Evolutionary conservation across 495 filamentous ascomycete genomes (phyloP).

Genomic region (Apodospora peruviana): DNA sequence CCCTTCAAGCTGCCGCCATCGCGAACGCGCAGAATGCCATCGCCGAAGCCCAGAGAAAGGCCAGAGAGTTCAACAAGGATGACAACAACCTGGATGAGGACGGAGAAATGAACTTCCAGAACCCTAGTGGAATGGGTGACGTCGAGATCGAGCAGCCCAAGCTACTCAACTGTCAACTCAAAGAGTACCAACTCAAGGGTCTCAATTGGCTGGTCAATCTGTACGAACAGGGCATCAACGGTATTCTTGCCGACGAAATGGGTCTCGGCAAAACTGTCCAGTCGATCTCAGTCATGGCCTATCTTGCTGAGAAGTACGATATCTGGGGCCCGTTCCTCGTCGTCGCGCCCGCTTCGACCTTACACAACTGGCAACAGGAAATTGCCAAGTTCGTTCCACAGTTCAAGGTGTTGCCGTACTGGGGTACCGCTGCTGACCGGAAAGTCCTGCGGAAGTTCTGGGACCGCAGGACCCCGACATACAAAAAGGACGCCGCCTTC

Average conservation of each 20-base stretch:
- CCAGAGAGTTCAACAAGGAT: conserved; percentile 81
- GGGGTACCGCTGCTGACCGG: conserved; percentile 90
- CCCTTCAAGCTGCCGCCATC: conserved; percentile 74
- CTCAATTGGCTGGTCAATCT: conserved; percentile 98
- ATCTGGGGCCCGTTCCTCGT: conserved; percentile 99
- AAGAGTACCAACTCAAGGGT: conserved; percentile 98
- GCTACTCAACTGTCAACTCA: conserved; percentile 87
- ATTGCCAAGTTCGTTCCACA: conserved; percentile 89
- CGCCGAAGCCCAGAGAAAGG: conserved; percentile 87
- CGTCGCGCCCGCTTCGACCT: conserved; percentile 89
- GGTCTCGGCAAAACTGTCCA: conserved; percentile 98
- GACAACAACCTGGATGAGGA: conserved; percentile 63
- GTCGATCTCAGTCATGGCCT: conserved; percentile 98
- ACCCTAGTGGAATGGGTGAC: conserved; percentile 87
- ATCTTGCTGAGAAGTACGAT: conserved; percentile 92
- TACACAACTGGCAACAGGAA: conserved; percentile 99
- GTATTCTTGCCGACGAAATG: conserved; percentile 98
- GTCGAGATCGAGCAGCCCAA: conserved; percentile 92
- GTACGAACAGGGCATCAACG: conserved; percentile 99
- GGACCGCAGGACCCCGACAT: conserved; percentile 96
- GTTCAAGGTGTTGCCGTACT: conserved; percentile 93
- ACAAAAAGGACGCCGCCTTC: conserved; percentile 86
- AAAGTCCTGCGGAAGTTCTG: conserved; percentile 98
- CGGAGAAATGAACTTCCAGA: conserved; percentile 99
- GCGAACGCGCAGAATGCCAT: conserved; percentile 96